phyloP scores from a whole-genome alignment of 768 basidiomycete genomes.

The Lactarius evosmus region DNA sequence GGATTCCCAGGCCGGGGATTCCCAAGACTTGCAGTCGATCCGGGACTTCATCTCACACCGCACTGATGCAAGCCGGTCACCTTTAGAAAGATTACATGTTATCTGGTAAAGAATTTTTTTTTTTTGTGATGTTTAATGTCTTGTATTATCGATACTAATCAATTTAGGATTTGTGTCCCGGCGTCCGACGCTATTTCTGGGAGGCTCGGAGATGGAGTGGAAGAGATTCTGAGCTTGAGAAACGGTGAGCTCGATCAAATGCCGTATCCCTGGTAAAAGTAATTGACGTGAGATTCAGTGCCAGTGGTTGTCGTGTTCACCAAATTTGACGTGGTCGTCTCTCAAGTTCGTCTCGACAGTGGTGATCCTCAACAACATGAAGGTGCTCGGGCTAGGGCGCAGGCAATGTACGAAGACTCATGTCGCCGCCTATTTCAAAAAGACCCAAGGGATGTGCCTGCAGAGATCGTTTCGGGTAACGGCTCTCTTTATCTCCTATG shows the following conservation, averaged over 20 bases:
- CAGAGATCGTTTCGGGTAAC: constrained; percentile 13
- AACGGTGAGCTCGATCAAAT: neutral
- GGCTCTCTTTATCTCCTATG: neutral
- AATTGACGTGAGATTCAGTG: neutral
- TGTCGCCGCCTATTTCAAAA: neutral
- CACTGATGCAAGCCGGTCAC: neutral
- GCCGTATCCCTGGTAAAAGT: neutral
- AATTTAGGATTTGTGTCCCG: neutral
- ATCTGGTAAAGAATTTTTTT: neutral
- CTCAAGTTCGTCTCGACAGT: neutral
- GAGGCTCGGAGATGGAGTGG: neutral
- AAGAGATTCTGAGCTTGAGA: neutral
- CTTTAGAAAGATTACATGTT: constrained; percentile 14
- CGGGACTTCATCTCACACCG: neutral
- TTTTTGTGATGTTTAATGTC: neutral
- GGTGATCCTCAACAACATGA: neutral
- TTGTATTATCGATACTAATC: neutral
- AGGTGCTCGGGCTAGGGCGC: neutral
- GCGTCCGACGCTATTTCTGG: neutral
- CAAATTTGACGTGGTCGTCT: constrained; percentile 11
- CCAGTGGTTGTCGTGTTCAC: constrained; percentile 11
- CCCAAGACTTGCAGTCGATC: neutral
- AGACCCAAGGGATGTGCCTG: constrained; percentile 4
- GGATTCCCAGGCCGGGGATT: neutral
- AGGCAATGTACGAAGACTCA: neutral